Evolutionary conservation across 1,284 basidiomycete species (phyloP), one percentile per base, ranked within the genome.

Genomic region (Trichosporon asahii): DNA sequence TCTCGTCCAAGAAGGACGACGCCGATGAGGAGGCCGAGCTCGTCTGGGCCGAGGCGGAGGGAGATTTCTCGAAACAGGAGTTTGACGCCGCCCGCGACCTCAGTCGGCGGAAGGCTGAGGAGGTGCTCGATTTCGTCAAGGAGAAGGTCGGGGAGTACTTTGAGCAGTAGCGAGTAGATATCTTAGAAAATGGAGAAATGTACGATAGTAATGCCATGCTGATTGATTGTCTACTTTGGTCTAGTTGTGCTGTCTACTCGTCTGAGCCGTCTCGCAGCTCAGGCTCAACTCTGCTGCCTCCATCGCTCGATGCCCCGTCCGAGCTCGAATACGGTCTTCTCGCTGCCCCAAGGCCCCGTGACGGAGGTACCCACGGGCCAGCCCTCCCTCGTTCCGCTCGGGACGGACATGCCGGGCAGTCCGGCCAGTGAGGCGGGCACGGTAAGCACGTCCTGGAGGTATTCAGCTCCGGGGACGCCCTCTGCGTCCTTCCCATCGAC

Each of bases 391-490:
- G 81, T 86, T 23, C 84, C 84, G 2, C 86, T 86, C 0, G 95
- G 94, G 0, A 98, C 87, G 65, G 86, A 90, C 64, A 98, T 77
- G 0, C 90, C 91, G 0, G 95, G 95, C 29, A 98, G 76, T 0
- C 95, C 95, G 0, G 93, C 94, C 40, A 99, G 85, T 1, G 91
- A 94, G 1, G 94, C 94, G 0, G 95, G 93, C 0, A 96, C 93
- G 0, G 94, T 97, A 74, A 99, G 85, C 3, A 97, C 88, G 75
- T 99, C 96, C 79, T 98, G 95, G 12, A 93, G 88, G 79, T 98
- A 99, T 66, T 78, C 78, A 27, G 57, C 86, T 82, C 66, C 87
- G 85, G 66, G 89, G 7, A 29, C 6, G 25, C 49, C 46, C 23
- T 27, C 57, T 7, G 27, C 61, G n/a, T 60, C 61, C 29, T 33